phyloP scores from a whole-genome alignment of 345 rosid genomes.

The Leavenworthia alabamica region DNA sequence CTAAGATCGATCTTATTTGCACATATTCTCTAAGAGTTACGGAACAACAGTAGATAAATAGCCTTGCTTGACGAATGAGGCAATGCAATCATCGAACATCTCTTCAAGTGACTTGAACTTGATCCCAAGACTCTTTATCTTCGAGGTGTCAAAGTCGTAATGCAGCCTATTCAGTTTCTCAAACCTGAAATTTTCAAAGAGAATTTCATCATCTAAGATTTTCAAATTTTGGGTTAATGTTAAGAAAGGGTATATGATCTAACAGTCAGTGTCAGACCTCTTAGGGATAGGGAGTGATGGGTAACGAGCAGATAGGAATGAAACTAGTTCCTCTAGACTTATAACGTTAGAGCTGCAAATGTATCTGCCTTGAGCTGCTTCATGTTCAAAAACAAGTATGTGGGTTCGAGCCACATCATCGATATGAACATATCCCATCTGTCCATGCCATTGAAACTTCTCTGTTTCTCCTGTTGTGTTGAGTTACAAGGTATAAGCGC shows the following conservation, averaged over 20 bases:
- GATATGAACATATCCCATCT: conserved; percentile 91
- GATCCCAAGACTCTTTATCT: conserved; percentile 54
- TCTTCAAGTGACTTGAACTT: conserved; percentile 55
- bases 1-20: background rate
- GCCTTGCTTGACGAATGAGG: conserved; percentile 53
- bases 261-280: conserved; percentile 34
- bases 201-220: background rate
- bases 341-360: conserved; percentile 56
- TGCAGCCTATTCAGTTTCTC: conserved; percentile 45
- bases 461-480: conserved; percentile 45
- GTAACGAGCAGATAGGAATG: conserved; percentile 49
- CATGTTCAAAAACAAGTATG: conserved; percentile 56
- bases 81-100: conserved; percentile 71
- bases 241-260: background rate
- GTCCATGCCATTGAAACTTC: conserved; percentile 68
- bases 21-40: background rate
- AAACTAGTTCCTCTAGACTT: conserved; percentile 47
- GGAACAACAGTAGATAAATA: conserved; percentile 27
- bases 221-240: background rate
- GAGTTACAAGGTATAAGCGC: background rate
- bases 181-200: conserved; percentile 41
- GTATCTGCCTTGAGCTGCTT: conserved; percentile 53
- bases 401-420: conserved; percentile 78
- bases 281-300: conserved; percentile 55
- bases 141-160: conserved; percentile 58